Conservation (phyloP, 169 alveolate genomes). For the Plasmodium fragile region DNA sequence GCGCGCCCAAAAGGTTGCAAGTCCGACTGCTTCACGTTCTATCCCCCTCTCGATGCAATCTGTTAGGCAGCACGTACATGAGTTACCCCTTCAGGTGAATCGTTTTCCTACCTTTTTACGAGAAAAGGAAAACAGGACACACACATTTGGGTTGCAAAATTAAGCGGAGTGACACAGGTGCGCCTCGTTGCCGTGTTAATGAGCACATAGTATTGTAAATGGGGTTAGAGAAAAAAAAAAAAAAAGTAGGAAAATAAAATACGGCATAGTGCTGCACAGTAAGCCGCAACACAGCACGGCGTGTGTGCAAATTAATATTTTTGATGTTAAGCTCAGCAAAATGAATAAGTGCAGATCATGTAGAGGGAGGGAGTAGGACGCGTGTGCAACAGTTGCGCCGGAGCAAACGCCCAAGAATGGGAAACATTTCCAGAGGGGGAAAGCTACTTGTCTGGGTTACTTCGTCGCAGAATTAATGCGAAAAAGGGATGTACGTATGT, state of each 20-base stretch:
- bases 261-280: neutral
- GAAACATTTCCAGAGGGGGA: neutral
- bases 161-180: neutral
- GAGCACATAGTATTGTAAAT: neutral
- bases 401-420: slow-evolving; percentile 4
- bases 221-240: neutral
- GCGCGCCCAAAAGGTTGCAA: neutral
- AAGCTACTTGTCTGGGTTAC: neutral
- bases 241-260: neutral
- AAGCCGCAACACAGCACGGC: neutral
- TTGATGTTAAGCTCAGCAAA: neutral
- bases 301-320: neutral
- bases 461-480: slow-evolving; percentile 27
- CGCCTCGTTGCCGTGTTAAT: neutral
- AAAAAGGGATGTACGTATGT: slow-evolving; percentile 13
- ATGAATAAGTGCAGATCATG: neutral
- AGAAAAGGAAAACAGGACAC: neutral
- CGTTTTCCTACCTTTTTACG: neutral
- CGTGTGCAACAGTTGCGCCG: slow-evolving; percentile 12
- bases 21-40: neutral
- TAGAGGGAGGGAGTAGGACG: neutral
- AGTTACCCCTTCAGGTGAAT: neutral
- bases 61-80: neutral
- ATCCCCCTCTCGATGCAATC: neutral
- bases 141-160: neutral